phyloP scores from a whole-genome alignment of 345 rosid species.

The Pseudoturritis turrita region DNA sequence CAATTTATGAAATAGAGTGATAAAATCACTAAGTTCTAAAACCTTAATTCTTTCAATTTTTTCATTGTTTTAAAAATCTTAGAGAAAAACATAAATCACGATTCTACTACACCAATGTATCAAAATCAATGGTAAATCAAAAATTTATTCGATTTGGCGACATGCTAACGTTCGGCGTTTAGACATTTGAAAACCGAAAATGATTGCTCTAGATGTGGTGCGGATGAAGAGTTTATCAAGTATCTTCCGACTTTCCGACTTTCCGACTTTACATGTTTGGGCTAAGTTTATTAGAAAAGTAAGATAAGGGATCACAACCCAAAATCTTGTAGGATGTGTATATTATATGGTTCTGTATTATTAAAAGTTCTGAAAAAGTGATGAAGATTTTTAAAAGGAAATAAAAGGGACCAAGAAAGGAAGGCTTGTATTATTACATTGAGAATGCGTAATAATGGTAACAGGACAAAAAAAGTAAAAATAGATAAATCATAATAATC shows the following conservation, averaged over 20 bases:
- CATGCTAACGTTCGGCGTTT: too few relatives aligned
- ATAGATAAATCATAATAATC: conserved; percentile 5
- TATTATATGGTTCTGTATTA: neutral
- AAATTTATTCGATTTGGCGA: too few relatives aligned
- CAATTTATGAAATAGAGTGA: neutral
- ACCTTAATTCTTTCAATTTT: neutral
- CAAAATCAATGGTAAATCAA: neutral
- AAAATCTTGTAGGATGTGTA: conserved; percentile 3
- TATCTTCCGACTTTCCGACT: too few relatives aligned
- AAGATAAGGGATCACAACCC: neutral
- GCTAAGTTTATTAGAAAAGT: neutral
- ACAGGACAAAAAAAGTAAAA: neutral
- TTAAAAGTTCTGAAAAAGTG: conserved; percentile 12
- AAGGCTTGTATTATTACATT: conserved; percentile 29
- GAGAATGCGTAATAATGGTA: conserved; percentile 43
- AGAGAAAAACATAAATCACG: neutral
- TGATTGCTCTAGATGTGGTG: too few relatives aligned
- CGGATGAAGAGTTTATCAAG: too few relatives aligned
- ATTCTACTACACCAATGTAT: neutral
- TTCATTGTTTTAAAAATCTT: neutral
- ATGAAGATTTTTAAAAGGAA: conserved; percentile 15
- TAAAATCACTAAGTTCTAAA: neutral
- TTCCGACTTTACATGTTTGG: too few relatives aligned
- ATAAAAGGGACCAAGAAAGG: conserved; percentile 27
- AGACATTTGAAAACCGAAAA: too few relatives aligned